These are phyloP conservation scores for Sphaceloma murrayae DNA, from an alignment of 2,329 filamentous ascomycete genomes.

Conservation along the genomic window DNA sequence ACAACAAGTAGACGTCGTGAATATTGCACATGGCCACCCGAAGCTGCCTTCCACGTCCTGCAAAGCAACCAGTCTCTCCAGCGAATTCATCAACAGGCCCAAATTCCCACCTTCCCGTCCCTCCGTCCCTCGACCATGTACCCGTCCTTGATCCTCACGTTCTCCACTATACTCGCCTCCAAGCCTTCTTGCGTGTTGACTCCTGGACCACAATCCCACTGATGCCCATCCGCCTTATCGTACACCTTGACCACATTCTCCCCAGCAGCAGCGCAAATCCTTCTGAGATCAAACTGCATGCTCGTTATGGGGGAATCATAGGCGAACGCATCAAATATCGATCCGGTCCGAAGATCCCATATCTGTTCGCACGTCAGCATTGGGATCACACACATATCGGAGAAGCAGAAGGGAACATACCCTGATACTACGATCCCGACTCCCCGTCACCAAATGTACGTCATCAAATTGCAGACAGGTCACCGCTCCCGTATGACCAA, in stretches of 20 bases:
- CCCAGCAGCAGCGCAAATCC: constrained; percentile 81
- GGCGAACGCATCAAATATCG: constrained; percentile 90
- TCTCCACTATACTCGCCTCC: constrained; percentile 58
- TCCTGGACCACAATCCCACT: constrained; percentile 93
- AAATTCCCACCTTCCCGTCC: constrained; percentile 82
- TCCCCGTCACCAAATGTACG: constrained; percentile 86
- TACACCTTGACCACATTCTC: constrained; percentile 96
- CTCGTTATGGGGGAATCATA: constrained; percentile 86
- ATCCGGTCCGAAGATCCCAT: constrained; percentile 94
- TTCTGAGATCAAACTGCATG: constrained; percentile 92
- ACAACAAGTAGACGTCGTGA: no score
- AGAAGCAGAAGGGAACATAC: constrained; percentile 50
- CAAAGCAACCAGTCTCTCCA: no score
- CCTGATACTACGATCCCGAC: constrained; percentile 82
- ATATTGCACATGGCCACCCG: no score
- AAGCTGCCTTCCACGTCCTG: no score
- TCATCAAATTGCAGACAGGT: constrained; percentile 95
- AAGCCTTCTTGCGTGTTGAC: constrained; percentile 56
- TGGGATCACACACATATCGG: background rate
- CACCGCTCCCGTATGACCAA: constrained; percentile 90
- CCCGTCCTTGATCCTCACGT: constrained; percentile 82
- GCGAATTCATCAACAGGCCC: constrained; percentile 59
- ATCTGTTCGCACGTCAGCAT: constrained; percentile 52
- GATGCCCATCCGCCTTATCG: constrained; percentile 88
- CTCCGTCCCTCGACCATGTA: constrained; percentile 84